Base-by-base conservation (phyloP, 768 basidiomycete species). In the Cystofilobasidium ferigula region DNA sequence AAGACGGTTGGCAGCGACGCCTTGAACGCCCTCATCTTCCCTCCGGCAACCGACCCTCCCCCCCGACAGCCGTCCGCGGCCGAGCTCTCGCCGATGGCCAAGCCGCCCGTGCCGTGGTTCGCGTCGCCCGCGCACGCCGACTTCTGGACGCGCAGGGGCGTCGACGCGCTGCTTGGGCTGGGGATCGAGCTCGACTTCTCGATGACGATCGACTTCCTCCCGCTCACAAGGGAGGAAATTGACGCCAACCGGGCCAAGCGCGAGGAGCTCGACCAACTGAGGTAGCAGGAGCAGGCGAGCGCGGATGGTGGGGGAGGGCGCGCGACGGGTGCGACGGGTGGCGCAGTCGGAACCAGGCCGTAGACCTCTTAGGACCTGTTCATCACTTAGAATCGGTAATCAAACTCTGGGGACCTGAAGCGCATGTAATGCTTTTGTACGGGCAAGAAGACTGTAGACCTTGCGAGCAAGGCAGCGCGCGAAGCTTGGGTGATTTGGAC, bases 91-190 rank as follows among this genome's bases (percentile, higher is more conserved):
- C 34, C 32, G n/a, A 32, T 34, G 4, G 38, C 48, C 6, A 61
- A 24, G 14, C 51, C 51, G 14, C 51, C 51, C 16, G 48, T 30
- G 6, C 32, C 65, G 1, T 67, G 65, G 65, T 60, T 43, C 60
- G 18, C 36, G 9, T 54, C 38, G 10, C 65, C 65, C 0, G 16
- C n/a, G 10, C 51, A 53, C 54, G 38, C 61, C 51, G 51, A 57
- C 18, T 67, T 67, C 38, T 67, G 65, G 65, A 40, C 36, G 6
- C n/a, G 24, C 3, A 18, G 54, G 26, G 65, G 65, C 26, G 56
- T 67, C 40, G 53, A 47, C 18, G 53, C 36, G 24, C 48, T 60
- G 10, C 5, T 30, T 1, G 28, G 28, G 47, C 48, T 66, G 58
- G 32, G 28, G 24, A 59, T 66, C 47, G 36, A 35, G 16, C 34